phyloP scores from a whole-genome alignment of 768 basidiomycete genomes.

The Kwoniella pini region DNA sequence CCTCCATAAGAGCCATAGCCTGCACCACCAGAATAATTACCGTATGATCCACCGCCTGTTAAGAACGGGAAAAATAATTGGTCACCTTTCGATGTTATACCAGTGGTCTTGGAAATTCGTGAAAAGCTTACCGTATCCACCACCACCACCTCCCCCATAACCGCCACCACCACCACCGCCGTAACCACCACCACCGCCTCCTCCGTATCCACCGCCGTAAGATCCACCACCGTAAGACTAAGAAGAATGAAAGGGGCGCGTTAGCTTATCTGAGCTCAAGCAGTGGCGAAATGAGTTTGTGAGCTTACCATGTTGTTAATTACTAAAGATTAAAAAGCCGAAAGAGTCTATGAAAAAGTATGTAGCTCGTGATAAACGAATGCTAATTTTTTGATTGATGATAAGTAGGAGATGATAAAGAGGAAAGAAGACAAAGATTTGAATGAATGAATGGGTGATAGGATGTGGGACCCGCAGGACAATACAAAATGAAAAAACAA shows the following conservation, averaged over 20 bases:
- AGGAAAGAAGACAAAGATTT: conserved; percentile 1
- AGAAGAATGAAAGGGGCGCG: not conserved
- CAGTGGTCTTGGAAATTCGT: not conserved
- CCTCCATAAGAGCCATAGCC: conserved; percentile 25
- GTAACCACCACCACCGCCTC: conserved; percentile 33
- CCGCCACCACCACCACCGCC: conserved; percentile 42
- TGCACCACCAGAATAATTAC: conserved; percentile 13
- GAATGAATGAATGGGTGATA: not conserved
- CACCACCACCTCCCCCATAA: conserved; percentile 54
- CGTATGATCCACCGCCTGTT: conserved; percentile 57
- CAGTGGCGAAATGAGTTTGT: conserved; percentile 12
- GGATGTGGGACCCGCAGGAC: not conserved
- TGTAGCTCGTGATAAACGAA: not conserved
- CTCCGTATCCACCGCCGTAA: conserved; percentile 32
- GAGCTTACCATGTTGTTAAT: conserved; percentile 14
- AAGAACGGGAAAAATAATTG: conserved; percentile 9
- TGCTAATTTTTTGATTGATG: conserved; percentile 1
- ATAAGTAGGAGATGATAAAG: not conserved
- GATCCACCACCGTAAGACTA: conserved; percentile 30
- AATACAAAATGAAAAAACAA: conserved; percentile 6
- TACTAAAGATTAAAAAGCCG: not conserved
- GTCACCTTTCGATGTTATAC: conserved; percentile 7
- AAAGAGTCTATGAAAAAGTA: not conserved
- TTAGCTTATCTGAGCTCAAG: conserved; percentile 9
- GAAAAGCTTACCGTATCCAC: conserved; percentile 40